A percentile compares a stretch with the other conserved stretches of the same genome.
These are phyloP conservation scores for Xylona heveae DNA, from an alignment of 495 filamentous ascomycete species.

Conservation along the genomic window DNA sequence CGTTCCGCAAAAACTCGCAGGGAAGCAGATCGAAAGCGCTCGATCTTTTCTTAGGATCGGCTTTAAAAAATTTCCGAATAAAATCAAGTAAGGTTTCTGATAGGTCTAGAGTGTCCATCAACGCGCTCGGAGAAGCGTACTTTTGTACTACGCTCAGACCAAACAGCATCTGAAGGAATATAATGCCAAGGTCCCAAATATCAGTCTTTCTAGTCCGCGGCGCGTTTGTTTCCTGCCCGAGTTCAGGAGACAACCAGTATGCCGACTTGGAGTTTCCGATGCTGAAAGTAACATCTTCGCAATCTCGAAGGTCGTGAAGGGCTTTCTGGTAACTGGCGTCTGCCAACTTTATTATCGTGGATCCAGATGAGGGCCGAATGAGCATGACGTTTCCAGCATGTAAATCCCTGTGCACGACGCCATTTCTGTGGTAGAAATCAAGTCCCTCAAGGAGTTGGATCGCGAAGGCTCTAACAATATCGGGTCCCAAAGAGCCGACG, in stretches of 20 bases:
- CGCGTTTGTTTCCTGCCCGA: constrained; percentile 33
- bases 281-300: constrained; percentile 21
- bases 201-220: constrained; percentile 62
- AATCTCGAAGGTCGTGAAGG: constrained; percentile 27
- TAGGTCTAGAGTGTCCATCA: constrained; percentile 40
- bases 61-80: constrained; percentile 59
- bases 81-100: constrained; percentile 60
- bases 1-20: constrained; percentile 63
- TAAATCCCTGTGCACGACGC: constrained; percentile 59
- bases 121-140: constrained; percentile 53
- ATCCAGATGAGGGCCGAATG: constrained; percentile 32
- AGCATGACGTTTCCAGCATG: constrained; percentile 60
- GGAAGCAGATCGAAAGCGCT: constrained; percentile 78
- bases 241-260: constrained; percentile 69
- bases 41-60: constrained; percentile 62
- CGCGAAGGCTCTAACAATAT: constrained; percentile 63
- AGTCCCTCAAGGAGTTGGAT: constrained; percentile 79
- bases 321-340: constrained; percentile 46
- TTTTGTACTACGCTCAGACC: constrained; percentile 53
- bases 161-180: constrained; percentile 88
- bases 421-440: constrained; percentile 65
- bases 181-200: constrained; percentile 81
- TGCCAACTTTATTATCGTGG: constrained; percentile 38
- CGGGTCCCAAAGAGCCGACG: constrained; percentile 45
- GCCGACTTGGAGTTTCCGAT: constrained; percentile 44